A percentile compares a stretch with the other conserved stretches of the same genome.
Conservation (phyloP, 176 grass and related monocot species). For the Carex kokanica region DNA sequence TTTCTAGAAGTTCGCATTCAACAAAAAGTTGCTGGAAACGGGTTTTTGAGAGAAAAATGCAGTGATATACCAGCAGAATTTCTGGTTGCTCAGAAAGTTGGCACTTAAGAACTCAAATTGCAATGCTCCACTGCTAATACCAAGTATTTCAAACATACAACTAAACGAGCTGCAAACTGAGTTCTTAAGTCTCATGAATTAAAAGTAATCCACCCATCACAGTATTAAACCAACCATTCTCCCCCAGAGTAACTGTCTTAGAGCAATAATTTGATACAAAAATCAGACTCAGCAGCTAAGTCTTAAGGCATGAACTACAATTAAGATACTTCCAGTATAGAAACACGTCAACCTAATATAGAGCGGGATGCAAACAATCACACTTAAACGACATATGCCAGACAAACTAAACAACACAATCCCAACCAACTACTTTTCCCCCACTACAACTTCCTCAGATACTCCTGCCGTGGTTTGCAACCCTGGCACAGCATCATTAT, state of each 20-base stretch:
- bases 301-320: background rate
- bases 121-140: background rate
- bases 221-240: background rate
- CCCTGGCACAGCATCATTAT: background rate
- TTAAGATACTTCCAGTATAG: background rate
- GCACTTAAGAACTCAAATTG: conserved; percentile 1
- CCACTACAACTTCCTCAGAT: background rate
- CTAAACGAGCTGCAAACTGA: background rate
- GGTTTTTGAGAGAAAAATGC: background rate
- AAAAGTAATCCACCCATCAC: background rate
- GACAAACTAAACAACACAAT: background rate
- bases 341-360: background rate
- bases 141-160: background rate
- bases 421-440: background rate
- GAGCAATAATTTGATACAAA: background rate
- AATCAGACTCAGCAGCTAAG: background rate
- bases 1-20: background rate
- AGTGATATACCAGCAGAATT: background rate
- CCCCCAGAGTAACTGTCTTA: background rate
- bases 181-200: background rate
- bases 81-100: background rate
- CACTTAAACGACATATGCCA: background rate
- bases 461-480: background rate
- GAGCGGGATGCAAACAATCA: background rate
- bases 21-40: background rate